Evolutionary conservation across 306 rosid genomes (phyloP), one percentile per base, ranked within the genome.

Genomic region (Cyamopsis tetragonoloba): DNA sequence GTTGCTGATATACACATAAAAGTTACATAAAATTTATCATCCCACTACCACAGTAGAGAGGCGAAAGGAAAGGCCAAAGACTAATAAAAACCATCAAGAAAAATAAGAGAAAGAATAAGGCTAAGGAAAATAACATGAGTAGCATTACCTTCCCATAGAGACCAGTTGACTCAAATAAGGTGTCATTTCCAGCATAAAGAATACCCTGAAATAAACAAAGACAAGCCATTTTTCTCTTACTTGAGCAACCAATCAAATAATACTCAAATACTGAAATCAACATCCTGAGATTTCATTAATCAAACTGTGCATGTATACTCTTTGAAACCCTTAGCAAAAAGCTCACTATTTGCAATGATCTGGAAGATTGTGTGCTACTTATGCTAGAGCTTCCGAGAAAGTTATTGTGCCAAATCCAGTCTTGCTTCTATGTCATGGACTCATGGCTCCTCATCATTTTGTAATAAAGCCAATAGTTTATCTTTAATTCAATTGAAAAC

Each of bases 91-190:
- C 10, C 35, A 8, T 11, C 24, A 1, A 38, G 20, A 39, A 15
- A 27, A 4, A 22, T 1, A 5, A 32, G n/a, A 4, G 30, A 5
- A 49, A 23, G 4, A 18, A 35, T 41, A 14, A 6, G 17, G 9
- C 14, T 54, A 57, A 3, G 15, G 35, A 15, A 50, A 49, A 28
- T 7, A 10, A 27, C 34, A 50, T 37, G n/a, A 26, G 37, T 22
- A 59, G 3, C 66, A 53, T 75, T 74, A 93, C 98, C 97, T 58
- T 35, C 48, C 84, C 88, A 56, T 83, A 46, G 10, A 86, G 72
- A 19, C 98, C 98, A 55, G 98, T 88, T 49, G 98, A 93, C 85
- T 93, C 98, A 66, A 81, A 86, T 10, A 93, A 69, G 69, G 78
- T 86, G 68, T 80, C 88, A 78, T 89, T 84, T 72, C 77, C 89